Evolutionary conservation across 2,329 filamentous ascomycete species (phyloP).

Genomic region (Alternaria atra): DNA sequence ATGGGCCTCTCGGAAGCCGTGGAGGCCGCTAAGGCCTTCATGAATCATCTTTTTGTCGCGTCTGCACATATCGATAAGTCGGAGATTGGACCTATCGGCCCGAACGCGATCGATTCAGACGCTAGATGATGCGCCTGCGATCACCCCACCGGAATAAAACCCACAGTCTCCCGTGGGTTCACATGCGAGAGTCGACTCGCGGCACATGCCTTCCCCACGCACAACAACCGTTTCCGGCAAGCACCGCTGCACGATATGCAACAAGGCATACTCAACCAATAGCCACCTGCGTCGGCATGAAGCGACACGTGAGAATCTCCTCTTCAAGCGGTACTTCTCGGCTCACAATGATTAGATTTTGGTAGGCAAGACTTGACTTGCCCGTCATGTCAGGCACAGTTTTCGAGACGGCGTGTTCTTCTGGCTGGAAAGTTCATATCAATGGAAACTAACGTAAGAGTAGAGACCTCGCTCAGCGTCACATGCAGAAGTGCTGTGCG

Average conservation of each 20-base stretch:
- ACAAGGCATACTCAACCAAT: neutral
- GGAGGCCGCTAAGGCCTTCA: neutral
- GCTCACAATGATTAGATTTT: neutral
- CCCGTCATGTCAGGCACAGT: neutral
- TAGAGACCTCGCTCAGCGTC: neutral
- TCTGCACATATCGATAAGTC: neutral
- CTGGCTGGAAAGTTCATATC: neutral
- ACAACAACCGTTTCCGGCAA: neutral
- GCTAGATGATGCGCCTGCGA: neutral
- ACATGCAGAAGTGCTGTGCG: neutral
- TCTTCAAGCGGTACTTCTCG: neutral
- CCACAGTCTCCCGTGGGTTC: neutral
- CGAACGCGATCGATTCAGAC: neutral
- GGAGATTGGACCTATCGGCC: neutral
- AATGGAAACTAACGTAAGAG: neutral
- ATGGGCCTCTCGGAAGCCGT: neutral
- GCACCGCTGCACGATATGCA: neutral
- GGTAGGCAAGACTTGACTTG: slow-evolving; percentile 1
- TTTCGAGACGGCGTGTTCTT: neutral
- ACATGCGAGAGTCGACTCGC: neutral
- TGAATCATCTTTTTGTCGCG: neutral
- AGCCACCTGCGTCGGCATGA: slow-evolving; percentile 2
- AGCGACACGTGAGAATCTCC: neutral
- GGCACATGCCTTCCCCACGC: neutral
- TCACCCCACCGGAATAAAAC: neutral